Conservation (phyloP, 306 rosid species). For the Parietaria judaica region DNA sequence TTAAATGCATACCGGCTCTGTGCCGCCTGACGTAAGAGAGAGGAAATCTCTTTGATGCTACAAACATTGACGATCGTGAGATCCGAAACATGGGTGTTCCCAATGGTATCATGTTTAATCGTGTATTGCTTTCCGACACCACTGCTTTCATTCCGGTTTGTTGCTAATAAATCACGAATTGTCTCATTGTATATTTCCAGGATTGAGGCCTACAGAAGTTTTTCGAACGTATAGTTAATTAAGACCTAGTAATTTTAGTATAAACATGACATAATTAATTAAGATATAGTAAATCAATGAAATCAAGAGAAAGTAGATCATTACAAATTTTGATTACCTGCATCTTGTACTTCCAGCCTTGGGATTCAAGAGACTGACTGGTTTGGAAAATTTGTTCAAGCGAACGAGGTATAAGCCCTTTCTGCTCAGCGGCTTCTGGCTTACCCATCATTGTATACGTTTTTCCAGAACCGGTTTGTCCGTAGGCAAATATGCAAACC, state of each 20-base stretch:
- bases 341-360: constrained; percentile 90
- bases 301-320: too few species aligned
- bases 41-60: constrained; percentile 74
- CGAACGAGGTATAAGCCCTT: constrained; percentile 90
- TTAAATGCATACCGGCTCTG: constrained; percentile 52
- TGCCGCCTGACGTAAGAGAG: constrained; percentile 82
- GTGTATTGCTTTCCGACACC: constrained; percentile 68
- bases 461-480: constrained; percentile 92
- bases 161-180: constrained; percentile 69
- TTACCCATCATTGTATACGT: constrained; percentile 95
- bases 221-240: not conserved
- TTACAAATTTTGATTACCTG: constrained; percentile 38
- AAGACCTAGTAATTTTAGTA: too few species aligned
- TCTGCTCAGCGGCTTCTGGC: constrained; percentile 63
- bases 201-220: constrained; percentile 55
- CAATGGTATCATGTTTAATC: constrained; percentile 82
- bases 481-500: constrained; percentile 98
- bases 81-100: constrained; percentile 78
- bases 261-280: too few species aligned
- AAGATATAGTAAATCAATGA: too few species aligned
- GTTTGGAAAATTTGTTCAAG: constrained; percentile 78
- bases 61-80: constrained; percentile 72
- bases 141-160: constrained; percentile 56
- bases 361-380: constrained; percentile 68
- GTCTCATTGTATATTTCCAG: constrained; percentile 89